phyloP scores from a whole-genome alignment of 2,329 filamentous ascomycete genomes.

The Phoma sp. region DNA sequence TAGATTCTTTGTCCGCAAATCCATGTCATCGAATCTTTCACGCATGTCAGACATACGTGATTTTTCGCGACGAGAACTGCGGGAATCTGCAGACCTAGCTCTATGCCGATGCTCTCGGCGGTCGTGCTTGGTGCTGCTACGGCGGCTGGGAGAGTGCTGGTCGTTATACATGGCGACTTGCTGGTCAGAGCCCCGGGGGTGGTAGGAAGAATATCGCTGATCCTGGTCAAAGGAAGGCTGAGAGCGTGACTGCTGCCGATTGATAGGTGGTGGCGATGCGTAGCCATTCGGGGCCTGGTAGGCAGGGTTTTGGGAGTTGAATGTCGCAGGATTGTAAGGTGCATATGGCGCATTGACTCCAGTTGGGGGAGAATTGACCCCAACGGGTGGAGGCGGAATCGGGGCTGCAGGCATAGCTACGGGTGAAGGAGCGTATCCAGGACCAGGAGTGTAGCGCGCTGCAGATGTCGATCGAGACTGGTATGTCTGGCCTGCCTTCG shows the following conservation, averaged over 20 bases:
- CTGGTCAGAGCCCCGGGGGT: conserved; percentile 24
- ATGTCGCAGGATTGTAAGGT: conserved; percentile 43
- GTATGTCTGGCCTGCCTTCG: conserved; percentile 8
- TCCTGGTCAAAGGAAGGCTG: conserved; percentile 36
- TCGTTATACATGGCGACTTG: conserved; percentile 28
- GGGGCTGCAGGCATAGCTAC: conserved; percentile 20
- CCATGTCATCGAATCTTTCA: conserved; percentile 45
- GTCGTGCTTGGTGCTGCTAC: conserved; percentile 38
- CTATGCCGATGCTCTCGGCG: conserved; percentile 36
- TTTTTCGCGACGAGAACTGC: conserved; percentile 40
- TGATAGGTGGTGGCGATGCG: conserved; percentile 43
- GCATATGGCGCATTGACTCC: conserved; percentile 21
- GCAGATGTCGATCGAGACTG: conserved; percentile 29
- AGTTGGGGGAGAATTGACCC: conserved; percentile 19
- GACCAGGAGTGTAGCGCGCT: conserved; percentile 40
- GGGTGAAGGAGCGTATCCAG: conserved; percentile 43
- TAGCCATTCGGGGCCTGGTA: conserved; percentile 31
- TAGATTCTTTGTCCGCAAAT: conserved; percentile 40
- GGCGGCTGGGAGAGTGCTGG: conserved; percentile 31
- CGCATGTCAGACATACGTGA: conserved; percentile 41
- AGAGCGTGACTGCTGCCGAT: conserved; percentile 43
- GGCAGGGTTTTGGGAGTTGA: conserved; percentile 25
- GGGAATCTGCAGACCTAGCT: conserved; percentile 46
- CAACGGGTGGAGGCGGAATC: conserved; percentile 34
- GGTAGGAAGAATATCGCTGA: conserved; percentile 25